Evolutionary conservation across 2,329 filamentous ascomycete genomes (phyloP).

Genomic region (Aspergillus niger): DNA sequence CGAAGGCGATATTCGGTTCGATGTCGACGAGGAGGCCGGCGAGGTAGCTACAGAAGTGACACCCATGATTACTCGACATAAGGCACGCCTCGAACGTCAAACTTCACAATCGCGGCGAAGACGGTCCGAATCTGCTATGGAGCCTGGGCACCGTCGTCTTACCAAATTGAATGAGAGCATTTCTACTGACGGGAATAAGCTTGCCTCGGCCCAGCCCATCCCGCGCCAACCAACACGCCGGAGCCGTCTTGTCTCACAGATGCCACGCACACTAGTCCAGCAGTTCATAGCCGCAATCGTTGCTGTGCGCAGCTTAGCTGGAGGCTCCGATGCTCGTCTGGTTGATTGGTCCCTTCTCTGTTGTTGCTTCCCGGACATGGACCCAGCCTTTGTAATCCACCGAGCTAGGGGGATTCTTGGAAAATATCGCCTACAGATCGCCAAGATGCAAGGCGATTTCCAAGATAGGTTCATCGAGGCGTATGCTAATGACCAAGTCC

Average conservation of each 20-base stretch:
- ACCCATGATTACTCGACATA: conserved; percentile 13
- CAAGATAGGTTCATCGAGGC: conserved; percentile 50
- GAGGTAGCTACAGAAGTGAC: neutral
- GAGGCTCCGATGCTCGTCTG: conserved; percentile 44
- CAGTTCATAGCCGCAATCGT: conserved; percentile 47
- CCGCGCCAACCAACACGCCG: conserved; percentile 24
- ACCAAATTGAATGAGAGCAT: conserved; percentile 28
- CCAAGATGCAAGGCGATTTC: conserved; percentile 50
- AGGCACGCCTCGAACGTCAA: neutral
- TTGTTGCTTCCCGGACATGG: conserved; percentile 44
- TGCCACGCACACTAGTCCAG: conserved; percentile 33
- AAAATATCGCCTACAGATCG: conserved; percentile 43
- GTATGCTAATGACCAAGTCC: conserved; percentile 46
- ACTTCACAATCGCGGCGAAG: neutral
- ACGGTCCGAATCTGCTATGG: neutral
- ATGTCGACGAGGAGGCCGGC: conserved; percentile 11
- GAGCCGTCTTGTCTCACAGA: conserved; percentile 22
- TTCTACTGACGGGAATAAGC: conserved; percentile 9
- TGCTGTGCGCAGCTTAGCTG: conserved; percentile 48
- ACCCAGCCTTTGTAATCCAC: conserved; percentile 40
- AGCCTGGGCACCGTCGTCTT: conserved; percentile 29
- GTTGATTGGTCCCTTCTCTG: conserved; percentile 51
- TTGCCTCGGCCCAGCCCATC: conserved; percentile 13
- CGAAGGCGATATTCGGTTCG: conserved; percentile 37
- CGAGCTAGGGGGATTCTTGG: conserved; percentile 41